Conservation (phyloP, 2,329 filamentous ascomycete species). For the Rutstroemia sp. region DNA sequence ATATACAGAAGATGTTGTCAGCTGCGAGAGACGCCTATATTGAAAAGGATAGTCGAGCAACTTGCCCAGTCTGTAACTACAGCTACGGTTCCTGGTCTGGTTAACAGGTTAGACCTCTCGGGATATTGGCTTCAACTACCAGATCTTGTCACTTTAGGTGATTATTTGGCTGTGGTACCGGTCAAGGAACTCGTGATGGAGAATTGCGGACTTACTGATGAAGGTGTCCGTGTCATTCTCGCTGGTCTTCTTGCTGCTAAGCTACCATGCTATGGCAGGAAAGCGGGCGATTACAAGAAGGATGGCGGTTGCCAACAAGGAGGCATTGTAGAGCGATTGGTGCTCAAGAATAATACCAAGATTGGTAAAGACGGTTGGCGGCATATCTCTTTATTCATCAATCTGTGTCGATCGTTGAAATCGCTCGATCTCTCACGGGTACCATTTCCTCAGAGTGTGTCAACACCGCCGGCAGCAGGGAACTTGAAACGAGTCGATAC, state of each 20-base stretch:
- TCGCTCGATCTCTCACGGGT: conserved; percentile 82
- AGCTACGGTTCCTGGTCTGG: conserved; percentile 56
- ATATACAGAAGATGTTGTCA: conserved; percentile 96
- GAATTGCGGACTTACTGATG: conserved; percentile 79
- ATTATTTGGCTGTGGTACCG: conserved; percentile 90
- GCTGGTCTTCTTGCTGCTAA: conserved; percentile 79
- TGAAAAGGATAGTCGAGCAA: conserved; percentile 88
- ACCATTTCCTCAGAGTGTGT: conserved; percentile 53
- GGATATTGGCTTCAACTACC: conserved; percentile 76
- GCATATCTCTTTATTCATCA: conserved; percentile 80
- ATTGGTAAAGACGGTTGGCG: conserved; percentile 86
- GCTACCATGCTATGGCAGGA: conserved; percentile 43
- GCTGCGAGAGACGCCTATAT: conserved; percentile 80
- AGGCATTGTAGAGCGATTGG: conserved; percentile 78
- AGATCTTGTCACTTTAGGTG: conserved; percentile 80
- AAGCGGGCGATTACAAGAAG: conserved; percentile 15
- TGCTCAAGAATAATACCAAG: conserved; percentile 81
- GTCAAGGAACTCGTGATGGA: conserved; percentile 81
- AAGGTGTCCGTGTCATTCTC: conserved; percentile 78
- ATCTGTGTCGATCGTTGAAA: conserved; percentile 82
- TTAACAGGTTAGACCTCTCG: conserved; percentile 75
- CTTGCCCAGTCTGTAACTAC: conserved; percentile 62
- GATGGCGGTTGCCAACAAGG: conserved; percentile 32
- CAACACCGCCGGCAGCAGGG: conserved; percentile 12
- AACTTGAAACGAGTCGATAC: conserved; percentile 14